Conservation (phyloP, 306 rosid species). For the Malus sieversii region DNA sequence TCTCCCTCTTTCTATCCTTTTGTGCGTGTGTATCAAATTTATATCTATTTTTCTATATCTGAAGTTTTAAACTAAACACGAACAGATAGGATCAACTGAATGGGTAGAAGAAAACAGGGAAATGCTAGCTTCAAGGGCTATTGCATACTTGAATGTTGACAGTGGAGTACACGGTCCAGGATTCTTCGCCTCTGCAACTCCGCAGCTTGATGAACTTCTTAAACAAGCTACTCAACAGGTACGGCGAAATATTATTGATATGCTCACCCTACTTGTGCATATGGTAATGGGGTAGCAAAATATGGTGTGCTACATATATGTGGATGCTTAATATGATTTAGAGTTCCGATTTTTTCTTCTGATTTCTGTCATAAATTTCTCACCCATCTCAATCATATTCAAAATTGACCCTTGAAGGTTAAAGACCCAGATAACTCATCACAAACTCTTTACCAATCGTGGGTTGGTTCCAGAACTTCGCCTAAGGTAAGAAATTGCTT, state of each 20-base stretch:
- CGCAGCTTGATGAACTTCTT: conserved; percentile 68
- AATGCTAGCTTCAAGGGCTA: conserved; percentile 57
- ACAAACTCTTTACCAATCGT: conserved; percentile 52
- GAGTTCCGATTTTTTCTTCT: not conserved
- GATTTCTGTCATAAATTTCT: not conserved
- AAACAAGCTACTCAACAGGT: conserved; percentile 57
- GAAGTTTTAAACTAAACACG: not conserved
- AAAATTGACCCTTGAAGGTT: conserved; percentile 36
- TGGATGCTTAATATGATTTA: not conserved
- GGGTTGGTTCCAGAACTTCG: conserved; percentile 39
- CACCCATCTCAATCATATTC: not conserved
- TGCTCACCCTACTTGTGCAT: not conserved
- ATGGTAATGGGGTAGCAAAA: not conserved
- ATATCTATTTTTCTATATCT: not conserved
- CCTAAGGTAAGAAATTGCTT: conserved; percentile 33
- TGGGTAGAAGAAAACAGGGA: conserved; percentile 83
- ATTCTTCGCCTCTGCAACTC: conserved; percentile 52
- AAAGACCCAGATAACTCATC: conserved; percentile 65
- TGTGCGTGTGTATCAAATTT: not conserved
- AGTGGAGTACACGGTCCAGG: conserved; percentile 43
- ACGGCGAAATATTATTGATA: not conserved
- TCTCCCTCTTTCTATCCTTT: not conserved
- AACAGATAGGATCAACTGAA: conserved; percentile 67
- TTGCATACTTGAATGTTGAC: conserved; percentile 74
- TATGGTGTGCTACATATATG: too few species aligned